phyloP scores from a whole-genome alignment of 352 stramenopile genomes.

The Blastocystis sp. region DNA sequence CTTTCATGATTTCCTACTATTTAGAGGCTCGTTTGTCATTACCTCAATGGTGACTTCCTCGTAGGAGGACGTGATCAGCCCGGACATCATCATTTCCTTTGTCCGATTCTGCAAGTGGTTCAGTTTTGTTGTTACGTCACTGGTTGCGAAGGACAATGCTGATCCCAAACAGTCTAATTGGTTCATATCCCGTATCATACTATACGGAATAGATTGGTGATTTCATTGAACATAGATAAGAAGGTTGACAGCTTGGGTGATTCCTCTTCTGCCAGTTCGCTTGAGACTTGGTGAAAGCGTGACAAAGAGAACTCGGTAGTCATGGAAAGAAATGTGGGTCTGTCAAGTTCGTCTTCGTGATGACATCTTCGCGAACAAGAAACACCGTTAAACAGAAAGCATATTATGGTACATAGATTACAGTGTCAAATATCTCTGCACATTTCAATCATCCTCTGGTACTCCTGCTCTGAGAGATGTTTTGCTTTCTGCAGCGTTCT shows the following conservation, averaged over 20 bases:
- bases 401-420: conserved; percentile 52
- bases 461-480: neutral
- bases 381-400: neutral
- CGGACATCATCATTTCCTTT: conserved; percentile 44
- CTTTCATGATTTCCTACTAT: conserved; percentile 25
- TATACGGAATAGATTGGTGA: conserved; percentile 42
- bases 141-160: conserved; percentile 45
- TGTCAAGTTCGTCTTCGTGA: conserved; percentile 17
- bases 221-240: conserved; percentile 45
- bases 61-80: neutral
- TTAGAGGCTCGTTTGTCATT: neutral
- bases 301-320: conserved; percentile 23
- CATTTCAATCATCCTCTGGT: conserved; percentile 43
- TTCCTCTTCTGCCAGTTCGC: neutral
- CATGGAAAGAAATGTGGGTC: neutral
- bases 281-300: neutral
- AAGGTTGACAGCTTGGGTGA: neutral
- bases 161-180: conserved; percentile 42
- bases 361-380: neutral
- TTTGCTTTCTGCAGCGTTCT: conserved; percentile 35
- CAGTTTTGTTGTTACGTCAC: conserved; percentile 49
- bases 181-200: neutral
- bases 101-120: conserved; percentile 33
- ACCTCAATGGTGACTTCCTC: conserved; percentile 23
- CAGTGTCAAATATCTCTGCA: conserved; percentile 46